These are phyloP conservation scores for Haematococcus sp. DNA, from an alignment of 139 green algal genomes.

Conservation along the genomic window DNA sequence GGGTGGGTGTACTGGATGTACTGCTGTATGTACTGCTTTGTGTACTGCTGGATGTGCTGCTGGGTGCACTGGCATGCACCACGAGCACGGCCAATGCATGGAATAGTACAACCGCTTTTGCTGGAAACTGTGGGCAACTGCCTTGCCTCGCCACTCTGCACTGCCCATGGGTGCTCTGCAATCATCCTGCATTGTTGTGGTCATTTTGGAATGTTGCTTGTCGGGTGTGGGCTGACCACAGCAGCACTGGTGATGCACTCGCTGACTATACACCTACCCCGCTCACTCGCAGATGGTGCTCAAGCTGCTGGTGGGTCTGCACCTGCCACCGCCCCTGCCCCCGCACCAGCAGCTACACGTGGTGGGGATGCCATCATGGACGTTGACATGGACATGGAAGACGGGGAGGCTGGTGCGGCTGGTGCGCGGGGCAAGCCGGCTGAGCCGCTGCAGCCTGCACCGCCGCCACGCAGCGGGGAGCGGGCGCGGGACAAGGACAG, in stretches of 20 bases:
- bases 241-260: background rate
- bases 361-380: background rate
- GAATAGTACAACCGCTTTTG: background rate
- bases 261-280: no score
- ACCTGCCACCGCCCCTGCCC: no score
- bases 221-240: background rate
- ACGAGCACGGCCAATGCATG: background rate
- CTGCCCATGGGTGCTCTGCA: background rate
- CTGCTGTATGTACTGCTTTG: no score
- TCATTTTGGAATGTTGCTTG: background rate
- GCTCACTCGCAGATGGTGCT: no score
- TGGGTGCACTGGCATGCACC: background rate
- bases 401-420: no score
- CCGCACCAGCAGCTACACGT: no score
- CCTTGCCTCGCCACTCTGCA: background rate
- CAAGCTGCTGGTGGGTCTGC: no score
- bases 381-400: constrained; percentile 18
- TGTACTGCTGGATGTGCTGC: no score
- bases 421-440: no score
- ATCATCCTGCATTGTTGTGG: constrained; percentile 2
- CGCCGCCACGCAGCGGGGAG: background rate
- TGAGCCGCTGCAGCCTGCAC: no score
- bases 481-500: background rate
- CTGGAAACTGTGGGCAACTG: background rate
- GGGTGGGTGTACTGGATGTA: no score